phyloP scores from a whole-genome alignment of 73 alveolate species.

The Tetrahymena thermophila region DNA sequence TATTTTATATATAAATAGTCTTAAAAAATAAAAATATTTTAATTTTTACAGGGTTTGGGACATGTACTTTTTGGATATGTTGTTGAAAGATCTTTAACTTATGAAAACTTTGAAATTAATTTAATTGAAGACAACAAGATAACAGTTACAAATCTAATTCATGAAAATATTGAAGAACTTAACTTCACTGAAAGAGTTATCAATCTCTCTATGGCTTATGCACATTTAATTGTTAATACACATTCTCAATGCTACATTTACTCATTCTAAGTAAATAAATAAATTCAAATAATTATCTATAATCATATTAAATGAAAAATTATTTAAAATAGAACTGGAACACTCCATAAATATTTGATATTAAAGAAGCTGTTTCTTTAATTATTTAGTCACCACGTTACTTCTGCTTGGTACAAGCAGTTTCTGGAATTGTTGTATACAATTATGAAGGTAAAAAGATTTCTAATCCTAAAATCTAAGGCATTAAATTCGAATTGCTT shows the following conservation, averaged over 20 bases:
- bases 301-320: background rate
- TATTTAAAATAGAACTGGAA: constrained; percentile 66
- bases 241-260: constrained; percentile 89
- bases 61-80: constrained; percentile 82
- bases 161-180: constrained; percentile 94
- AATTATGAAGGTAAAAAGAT: constrained; percentile 94
- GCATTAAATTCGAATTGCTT: constrained; percentile 79
- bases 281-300: background rate
- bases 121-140: constrained; percentile 91
- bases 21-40: background rate
- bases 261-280: constrained; percentile 43
- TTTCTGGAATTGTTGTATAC: constrained; percentile 80
- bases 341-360: constrained; percentile 71
- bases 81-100: constrained; percentile 70
- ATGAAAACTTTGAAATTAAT: constrained; percentile 93
- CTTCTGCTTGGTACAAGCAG: constrained; percentile 92
- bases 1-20: background rate
- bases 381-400: constrained; percentile 77
- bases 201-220: constrained; percentile 86
- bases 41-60: constrained; percentile 41
- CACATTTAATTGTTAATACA: constrained; percentile 92
- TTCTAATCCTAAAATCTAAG: constrained; percentile 82
- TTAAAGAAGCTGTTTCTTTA: constrained; percentile 51
- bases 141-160: constrained; percentile 76
- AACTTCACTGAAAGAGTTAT: constrained; percentile 97